Evolutionary conservation across 73 alveolate species (phyloP).

Genomic region (Tetrahymena elliotti): DNA sequence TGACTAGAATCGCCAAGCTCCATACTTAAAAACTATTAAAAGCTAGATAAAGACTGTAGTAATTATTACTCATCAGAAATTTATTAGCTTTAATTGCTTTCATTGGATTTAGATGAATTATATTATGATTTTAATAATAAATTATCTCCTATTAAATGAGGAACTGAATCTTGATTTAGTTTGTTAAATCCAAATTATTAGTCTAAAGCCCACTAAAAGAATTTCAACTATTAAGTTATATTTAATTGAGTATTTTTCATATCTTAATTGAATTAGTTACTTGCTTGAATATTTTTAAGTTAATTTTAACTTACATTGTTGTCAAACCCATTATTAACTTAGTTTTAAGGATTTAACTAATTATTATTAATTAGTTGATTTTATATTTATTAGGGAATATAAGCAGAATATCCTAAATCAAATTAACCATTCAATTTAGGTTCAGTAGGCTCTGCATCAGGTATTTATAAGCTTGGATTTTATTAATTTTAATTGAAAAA

Average conservation of each 20-base stretch:
- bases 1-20: neutral
- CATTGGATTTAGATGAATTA: neutral
- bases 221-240: neutral
- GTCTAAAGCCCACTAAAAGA: neutral
- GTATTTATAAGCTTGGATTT: too few relatives aligned
- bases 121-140: neutral
- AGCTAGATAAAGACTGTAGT: neutral
- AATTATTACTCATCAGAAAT: neutral
- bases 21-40: neutral
- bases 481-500: too few relatives aligned
- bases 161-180: neutral
- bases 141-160: neutral
- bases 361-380: too few relatives aligned
- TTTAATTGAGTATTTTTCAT: neutral
- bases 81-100: neutral
- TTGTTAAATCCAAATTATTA: neutral
- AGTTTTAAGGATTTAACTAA: neutral
- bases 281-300: neutral
- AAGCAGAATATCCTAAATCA: neutral
- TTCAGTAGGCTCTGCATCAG: neutral
- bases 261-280: neutral
- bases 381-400: neutral
- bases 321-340: neutral
- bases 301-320: neutral
- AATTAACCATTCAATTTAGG: neutral